These are phyloP conservation scores for Balansia obtecta DNA, from an alignment of 2,329 filamentous ascomycete species.

Conservation along the genomic window DNA sequence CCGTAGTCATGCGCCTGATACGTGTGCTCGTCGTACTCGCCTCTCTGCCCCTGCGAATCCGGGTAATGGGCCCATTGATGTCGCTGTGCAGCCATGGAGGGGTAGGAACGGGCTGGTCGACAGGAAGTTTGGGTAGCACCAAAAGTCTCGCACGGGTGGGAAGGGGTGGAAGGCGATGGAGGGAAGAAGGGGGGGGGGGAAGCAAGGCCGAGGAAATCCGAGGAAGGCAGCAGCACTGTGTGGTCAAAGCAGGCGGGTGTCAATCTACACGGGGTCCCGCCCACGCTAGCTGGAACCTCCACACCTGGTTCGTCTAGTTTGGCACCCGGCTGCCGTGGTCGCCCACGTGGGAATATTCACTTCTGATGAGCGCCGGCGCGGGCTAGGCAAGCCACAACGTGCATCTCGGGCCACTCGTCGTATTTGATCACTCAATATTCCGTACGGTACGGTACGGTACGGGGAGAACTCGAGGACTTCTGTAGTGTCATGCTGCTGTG, in stretches of 20 bases:
- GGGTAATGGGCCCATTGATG: conserved; percentile 50
- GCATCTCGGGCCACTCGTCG: too few species aligned
- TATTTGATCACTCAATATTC: too few species aligned
- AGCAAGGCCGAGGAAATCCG: not conserved
- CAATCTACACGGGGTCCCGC: too few species aligned
- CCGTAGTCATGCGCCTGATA: conserved; percentile 3
- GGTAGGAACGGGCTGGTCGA: not conserved
- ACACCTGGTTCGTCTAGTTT: too few species aligned
- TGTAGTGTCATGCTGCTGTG: too few species aligned
- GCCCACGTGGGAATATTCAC: not conserved
- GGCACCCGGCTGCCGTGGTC: too few species aligned
- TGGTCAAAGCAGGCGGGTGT: not conserved
- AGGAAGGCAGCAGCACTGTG: not conserved
- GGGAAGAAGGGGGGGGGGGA: not conserved
- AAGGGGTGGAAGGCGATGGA: too few species aligned
- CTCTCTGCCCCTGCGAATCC: conserved; percentile 17
- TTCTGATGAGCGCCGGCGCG: not conserved
- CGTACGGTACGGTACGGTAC: too few species aligned
- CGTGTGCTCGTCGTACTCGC: conserved; percentile 7
- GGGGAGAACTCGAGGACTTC: too few species aligned
- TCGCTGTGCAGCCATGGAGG: conserved; percentile 5
- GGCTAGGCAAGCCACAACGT: not conserved
- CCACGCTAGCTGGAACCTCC: too few species aligned
- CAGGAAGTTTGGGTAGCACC: not conserved
- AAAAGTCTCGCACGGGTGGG: not conserved